Evolutionary conservation across 2,329 filamentous ascomycete genomes (phyloP).

Genomic region (Exserohilum rostratum): DNA sequence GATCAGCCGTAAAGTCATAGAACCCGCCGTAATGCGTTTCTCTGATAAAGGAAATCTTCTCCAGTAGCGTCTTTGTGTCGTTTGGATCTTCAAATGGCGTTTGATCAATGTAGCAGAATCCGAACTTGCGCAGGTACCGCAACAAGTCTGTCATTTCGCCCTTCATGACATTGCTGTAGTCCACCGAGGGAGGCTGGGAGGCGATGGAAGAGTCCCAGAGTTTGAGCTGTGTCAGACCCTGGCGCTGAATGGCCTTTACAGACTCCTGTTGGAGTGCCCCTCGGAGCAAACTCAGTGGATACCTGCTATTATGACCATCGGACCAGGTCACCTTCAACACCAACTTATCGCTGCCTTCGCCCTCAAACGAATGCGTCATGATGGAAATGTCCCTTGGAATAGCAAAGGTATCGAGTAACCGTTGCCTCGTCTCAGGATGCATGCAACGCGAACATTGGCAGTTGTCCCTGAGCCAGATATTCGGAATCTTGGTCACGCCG

Average conservation of each 20-base stretch:
- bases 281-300: slow-evolving; percentile 66
- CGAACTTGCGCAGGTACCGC: slow-evolving; percentile 67
- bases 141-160: slow-evolving; percentile 58
- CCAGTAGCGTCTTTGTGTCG: slow-evolving; percentile 74
- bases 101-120: slow-evolving; percentile 77
- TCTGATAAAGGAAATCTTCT: slow-evolving; percentile 84
- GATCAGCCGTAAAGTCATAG: slow-evolving; percentile 87
- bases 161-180: slow-evolving; percentile 29
- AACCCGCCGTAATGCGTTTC: slow-evolving; percentile 88
- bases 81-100: slow-evolving; percentile 60
- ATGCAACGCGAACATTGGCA: slow-evolving; percentile 72
- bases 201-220: slow-evolving; percentile 46
- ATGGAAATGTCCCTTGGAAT: slow-evolving; percentile 41
- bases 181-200: slow-evolving; percentile 58
- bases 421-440: slow-evolving; percentile 72
- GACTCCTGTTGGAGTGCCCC: slow-evolving; percentile 49
- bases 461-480: slow-evolving; percentile 64
- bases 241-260: slow-evolving; percentile 41
- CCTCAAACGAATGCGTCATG: slow-evolving; percentile 14
- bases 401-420: slow-evolving; percentile 70
- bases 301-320: slow-evolving; percentile 72
- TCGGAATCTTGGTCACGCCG: slow-evolving; percentile 13
- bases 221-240: slow-evolving; percentile 39
- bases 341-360: slow-evolving; percentile 11
- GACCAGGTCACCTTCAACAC: slow-evolving; percentile 44